Evolutionary conservation across 2,329 filamentous ascomycete species (phyloP), one percentile per base, ranked within the genome.

Genomic region (Monosporascus sp.): DNA sequence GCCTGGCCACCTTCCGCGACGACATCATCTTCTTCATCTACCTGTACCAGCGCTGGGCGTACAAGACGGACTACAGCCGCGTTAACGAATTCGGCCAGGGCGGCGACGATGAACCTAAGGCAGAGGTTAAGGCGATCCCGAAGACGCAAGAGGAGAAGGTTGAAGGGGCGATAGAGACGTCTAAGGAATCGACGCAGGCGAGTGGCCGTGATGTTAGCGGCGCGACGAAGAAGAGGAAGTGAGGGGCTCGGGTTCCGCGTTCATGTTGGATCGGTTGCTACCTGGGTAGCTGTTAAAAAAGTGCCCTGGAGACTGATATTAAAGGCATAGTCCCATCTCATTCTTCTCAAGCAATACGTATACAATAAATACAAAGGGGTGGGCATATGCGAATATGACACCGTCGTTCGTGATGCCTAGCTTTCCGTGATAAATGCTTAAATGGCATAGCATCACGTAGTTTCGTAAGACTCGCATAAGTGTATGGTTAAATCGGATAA

Each of bases 21-120:
- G 94, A 99, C 67, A 80, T 99, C 60, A 97, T 99, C 68, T 99
- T 99, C 80, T 99, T 99, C 69, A 80, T 99, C 54, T 99, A 97
- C 74, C 64, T 99, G 4, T 99, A 99, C 74, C 94, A 99, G 75
- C 83, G 87, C 56, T 99, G 85, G 82, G 87, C 87, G 51, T 99
- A 99, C 78, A 90, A 87, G 74, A 80, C 94, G 57, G 94, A 99
- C 71, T 94, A 93, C 74, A 87, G 81, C 11, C 85, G 94, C 57
- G 88, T 99, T 67, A 99, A 99, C 71, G 94, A 99, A 72, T 99
- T 97, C 68, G 94, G 94, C 8, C 94, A 97, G 77, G 94, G 93
- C 37, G 94, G 94, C n/a, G 93, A 95, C n/a, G 88, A 90, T 25
- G 89, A 91, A 22, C 81, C 83, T 37, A 79, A 79, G 47, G 79